Conservation (phyloP, 2,329 filamentous ascomycete genomes). For the Alternaria metachromatica region DNA sequence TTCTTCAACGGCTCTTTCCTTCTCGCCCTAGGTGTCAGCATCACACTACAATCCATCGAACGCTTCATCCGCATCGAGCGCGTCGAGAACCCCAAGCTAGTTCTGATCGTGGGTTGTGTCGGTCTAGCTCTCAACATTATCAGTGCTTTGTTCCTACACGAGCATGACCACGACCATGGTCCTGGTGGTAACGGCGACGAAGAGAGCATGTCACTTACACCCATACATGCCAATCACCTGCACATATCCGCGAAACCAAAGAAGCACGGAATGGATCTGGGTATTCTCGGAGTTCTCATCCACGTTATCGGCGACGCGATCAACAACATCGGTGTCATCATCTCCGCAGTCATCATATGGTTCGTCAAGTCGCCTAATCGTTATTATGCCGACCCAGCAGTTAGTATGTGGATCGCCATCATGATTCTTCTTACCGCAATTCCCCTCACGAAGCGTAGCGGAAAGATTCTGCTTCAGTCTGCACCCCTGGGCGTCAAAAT, state of each 20-base stretch:
- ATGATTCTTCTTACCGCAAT: slow-evolving; percentile 72
- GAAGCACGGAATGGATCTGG: slow-evolving; percentile 61
- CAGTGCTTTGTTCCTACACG: slow-evolving; percentile 68
- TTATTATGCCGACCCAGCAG: slow-evolving; percentile 75
- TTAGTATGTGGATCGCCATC: slow-evolving; percentile 72
- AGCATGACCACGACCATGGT: slow-evolving; percentile 53
- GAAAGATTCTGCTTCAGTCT: slow-evolving; percentile 71
- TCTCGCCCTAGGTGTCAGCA: slow-evolving; percentile 73
- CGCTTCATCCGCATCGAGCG: slow-evolving; percentile 66
- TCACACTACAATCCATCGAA: slow-evolving; percentile 75
- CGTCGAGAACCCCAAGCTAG: slow-evolving; percentile 68
- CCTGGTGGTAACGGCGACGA: slow-evolving; percentile 30
- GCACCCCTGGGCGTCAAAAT: slow-evolving; percentile 66
- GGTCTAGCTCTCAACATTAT: slow-evolving; percentile 73
- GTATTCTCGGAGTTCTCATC: slow-evolving; percentile 72
- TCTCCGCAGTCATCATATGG: slow-evolving; percentile 74
- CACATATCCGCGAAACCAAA: slow-evolving; percentile 33
- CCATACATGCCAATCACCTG: slow-evolving; percentile 34
- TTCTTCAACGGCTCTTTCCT: slow-evolving; percentile 84
- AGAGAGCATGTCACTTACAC: slow-evolving; percentile 14
- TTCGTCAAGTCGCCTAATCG: slow-evolving; percentile 62
- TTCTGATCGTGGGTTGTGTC: slow-evolving; percentile 72
- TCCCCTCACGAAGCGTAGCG: slow-evolving; percentile 67
- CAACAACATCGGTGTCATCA: slow-evolving; percentile 78
- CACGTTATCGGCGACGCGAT: slow-evolving; percentile 76